These are phyloP conservation scores for Simmondsia chinensis DNA, from an alignment of 148 eudicot species.

Conservation along the genomic window DNA sequence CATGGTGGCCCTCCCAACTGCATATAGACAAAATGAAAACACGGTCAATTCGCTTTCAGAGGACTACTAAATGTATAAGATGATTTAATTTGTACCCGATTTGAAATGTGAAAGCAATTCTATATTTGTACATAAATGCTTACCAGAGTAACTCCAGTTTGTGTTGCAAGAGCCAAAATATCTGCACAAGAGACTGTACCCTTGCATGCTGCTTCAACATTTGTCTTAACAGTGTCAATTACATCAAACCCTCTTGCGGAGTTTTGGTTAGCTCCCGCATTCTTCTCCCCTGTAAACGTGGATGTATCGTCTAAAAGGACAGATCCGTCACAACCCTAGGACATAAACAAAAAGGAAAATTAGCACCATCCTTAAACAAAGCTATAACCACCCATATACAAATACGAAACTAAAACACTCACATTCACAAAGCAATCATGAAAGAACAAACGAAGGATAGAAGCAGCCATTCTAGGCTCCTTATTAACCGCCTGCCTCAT, in stretches of 20 bases:
- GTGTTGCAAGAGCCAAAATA: conserved; percentile 26
- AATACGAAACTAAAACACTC: not conserved
- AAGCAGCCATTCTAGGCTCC: conserved; percentile 18
- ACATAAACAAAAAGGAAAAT: not conserved
- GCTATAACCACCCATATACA: not conserved
- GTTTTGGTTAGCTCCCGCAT: conserved; percentile 13
- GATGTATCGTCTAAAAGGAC: conserved; percentile 4
- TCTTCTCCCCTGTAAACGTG: conserved; percentile 20
- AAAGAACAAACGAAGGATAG: conserved; percentile 29
- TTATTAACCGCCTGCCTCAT: conserved; percentile 12
- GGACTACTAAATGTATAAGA: too few species aligned
- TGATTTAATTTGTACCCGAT: too few species aligned
- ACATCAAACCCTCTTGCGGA: conserved; percentile 21
- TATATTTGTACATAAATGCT: not conserved
- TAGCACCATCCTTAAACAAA: not conserved
- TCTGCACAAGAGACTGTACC: conserved; percentile 25
- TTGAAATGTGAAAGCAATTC: not conserved
- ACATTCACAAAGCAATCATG: conserved; percentile 37
- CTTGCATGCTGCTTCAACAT: conserved; percentile 16
- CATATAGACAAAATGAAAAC: too few species aligned
- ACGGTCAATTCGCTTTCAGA: too few species aligned
- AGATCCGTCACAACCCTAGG: conserved; percentile 11
- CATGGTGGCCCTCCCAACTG: conserved; percentile 45
- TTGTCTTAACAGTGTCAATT: conserved; percentile 15
- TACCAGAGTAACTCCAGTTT: conserved; percentile 21